Evolutionary conservation across 495 filamentous ascomycete species (phyloP), one percentile per base, ranked within the genome.

Genomic region (Neurospora intermedia): DNA sequence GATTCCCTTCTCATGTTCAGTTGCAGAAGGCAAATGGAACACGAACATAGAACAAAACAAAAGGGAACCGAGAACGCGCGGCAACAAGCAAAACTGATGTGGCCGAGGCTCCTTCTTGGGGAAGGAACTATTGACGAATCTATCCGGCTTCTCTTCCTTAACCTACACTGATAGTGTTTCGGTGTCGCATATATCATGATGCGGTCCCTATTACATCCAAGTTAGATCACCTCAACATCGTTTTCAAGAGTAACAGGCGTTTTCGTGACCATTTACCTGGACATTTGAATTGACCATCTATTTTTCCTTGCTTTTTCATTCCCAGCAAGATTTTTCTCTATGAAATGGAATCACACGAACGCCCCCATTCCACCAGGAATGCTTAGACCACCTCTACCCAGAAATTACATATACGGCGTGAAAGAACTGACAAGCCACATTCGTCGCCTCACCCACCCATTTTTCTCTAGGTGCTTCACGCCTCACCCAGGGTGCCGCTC

Each of bases 401-500:
- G 8, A 13, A 42, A 73, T 62, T 13, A 40, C 45, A 72, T 31
- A 70, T 35, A 71, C 18, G 59, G 7, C n/a, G 40, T 11, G 45
- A 41, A 69, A 69, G 23, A 54, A 9, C 18, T 3, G 46, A n/a
- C 27, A 39, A 40, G 48, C 27, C 43, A 76, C 74, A 80, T 9
- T 70, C 73, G 18, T 79, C 84, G 7, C 76, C 20, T 59, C 6
- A 15, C 16, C 43, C 18, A 46, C 8, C 18, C 43, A 46, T 20
- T 46, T 46, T 46, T 10, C 10, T 20, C 8, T 20, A 18, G 8
- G 43, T 18, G 45, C 43, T 40, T 77, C 74, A 83, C 4, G 71
- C 73, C 27, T 80, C 84, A 6, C 82, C 96, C 75, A 99, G 80
- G 71, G 97, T 88, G 5, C 96, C 96, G 73, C 91, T 93, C 82